Evolutionary conservation across 202 grass and related monocot genomes (phyloP).

Genomic region (Carex arenaria): DNA sequence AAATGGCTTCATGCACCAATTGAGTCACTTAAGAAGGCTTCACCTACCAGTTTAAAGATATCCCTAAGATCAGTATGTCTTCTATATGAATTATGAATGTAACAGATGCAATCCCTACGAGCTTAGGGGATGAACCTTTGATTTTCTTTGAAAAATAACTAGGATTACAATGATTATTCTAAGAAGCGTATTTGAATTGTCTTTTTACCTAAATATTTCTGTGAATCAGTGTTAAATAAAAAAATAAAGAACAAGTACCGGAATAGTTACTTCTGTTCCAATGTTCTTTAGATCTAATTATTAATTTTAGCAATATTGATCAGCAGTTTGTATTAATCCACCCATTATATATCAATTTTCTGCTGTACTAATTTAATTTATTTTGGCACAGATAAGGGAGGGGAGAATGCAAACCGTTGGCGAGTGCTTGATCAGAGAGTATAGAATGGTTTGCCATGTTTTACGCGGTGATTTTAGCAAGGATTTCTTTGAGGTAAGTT

Average conservation of each 20-base stretch:
- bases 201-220: not conserved
- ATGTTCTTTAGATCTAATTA: not conserved
- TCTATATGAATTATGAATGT: not conserved
- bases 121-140: not conserved
- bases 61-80: slow-evolving; percentile 74
- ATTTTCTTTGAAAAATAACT: not conserved
- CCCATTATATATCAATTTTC: not conserved
- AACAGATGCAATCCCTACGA: not conserved
- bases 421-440: slow-evolving; percentile 80
- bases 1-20: slow-evolving; percentile 63
- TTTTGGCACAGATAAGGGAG: slow-evolving; percentile 73
- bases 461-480: slow-evolving; percentile 85
- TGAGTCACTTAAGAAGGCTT: slow-evolving; percentile 74
- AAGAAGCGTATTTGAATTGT: not conserved
- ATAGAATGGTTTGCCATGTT: slow-evolving; percentile 89
- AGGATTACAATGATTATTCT: not conserved
- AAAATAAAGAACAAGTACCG: not conserved
- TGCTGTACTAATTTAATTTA: not conserved
- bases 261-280: not conserved
- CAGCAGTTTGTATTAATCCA: not conserved
- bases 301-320: slow-evolving; percentile 2
- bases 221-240: not conserved
- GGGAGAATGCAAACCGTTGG: slow-evolving; percentile 64
- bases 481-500: slow-evolving; percentile 89
- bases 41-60: slow-evolving; percentile 92